A percentile compares a stretch with the other conserved stretches of the same genome.
Evolutionary conservation across 139 green algal species (phyloP).

Genomic region (Dunaliella primolecta): DNA sequence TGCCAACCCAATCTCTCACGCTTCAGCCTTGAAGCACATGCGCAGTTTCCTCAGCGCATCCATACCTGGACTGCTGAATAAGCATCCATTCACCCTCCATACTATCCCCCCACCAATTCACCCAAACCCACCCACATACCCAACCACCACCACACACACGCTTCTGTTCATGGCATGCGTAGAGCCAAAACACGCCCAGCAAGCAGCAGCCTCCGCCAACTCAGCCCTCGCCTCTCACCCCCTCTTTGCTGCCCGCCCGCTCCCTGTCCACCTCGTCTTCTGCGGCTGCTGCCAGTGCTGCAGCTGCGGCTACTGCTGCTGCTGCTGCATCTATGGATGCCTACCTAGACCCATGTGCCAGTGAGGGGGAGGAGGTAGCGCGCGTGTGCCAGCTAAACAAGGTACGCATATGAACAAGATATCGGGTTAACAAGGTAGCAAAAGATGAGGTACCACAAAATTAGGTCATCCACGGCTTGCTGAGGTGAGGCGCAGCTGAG

Average conservation of each 20-base stretch:
- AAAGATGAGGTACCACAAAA: not conserved
- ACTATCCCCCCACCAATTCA: too few species aligned
- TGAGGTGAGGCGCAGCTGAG: too few species aligned
- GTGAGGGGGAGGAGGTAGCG: not conserved
- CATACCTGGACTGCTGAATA: too few species aligned
- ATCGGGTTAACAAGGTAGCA: too few species aligned
- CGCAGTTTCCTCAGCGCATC: too few species aligned
- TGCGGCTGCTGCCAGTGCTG: not conserved
- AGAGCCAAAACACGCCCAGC: not conserved
- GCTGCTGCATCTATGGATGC: not conserved
- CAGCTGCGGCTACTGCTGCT: not conserved
- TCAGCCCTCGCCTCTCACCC: not conserved
- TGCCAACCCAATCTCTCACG: too few species aligned
- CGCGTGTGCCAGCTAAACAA: constrained; percentile 13
- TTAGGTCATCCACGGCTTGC: too few species aligned
- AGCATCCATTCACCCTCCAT: too few species aligned
- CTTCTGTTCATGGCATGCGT: not conserved
- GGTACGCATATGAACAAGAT: too few species aligned
- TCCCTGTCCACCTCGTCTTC: not conserved
- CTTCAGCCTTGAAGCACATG: too few species aligned
- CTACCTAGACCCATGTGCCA: not conserved
- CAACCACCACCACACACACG: too few species aligned
- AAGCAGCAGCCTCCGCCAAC: not conserved
- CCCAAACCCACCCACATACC: too few species aligned
- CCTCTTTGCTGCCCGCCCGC: not conserved